Conservation (phyloP, 345 rosid genomes). For the Cardamine occulta region DNA sequence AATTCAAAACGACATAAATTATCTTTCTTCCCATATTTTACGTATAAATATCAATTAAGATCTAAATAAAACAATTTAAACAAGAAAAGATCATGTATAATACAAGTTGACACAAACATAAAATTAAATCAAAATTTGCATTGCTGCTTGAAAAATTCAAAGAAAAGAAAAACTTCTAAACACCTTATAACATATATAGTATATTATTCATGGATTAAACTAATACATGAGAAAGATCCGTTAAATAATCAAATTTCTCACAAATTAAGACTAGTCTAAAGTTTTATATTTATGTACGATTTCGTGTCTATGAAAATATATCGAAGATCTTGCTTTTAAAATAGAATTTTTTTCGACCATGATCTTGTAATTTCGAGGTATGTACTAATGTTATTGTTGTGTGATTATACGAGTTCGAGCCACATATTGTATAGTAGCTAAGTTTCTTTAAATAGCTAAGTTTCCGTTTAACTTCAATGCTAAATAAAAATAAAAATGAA, state of each 20-base stretch:
- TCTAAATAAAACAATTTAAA: too few relatives aligned
- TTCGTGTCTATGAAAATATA: not conserved
- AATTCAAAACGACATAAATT: not conserved
- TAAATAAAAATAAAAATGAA: too few relatives aligned
- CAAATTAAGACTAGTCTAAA: not conserved
- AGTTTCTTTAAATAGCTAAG: too few relatives aligned
- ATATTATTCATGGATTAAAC: not conserved
- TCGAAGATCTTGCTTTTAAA: not conserved
- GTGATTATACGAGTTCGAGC: too few relatives aligned
- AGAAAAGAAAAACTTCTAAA: not conserved
- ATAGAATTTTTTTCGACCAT: not conserved
- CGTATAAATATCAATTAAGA: too few relatives aligned
- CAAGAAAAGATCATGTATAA: not conserved
- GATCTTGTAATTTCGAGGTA: not conserved
- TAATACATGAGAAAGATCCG: not conserved
- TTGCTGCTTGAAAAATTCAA: not conserved
- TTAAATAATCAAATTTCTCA: not conserved
- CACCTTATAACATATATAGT: not conserved
- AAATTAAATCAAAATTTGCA: too few relatives aligned
- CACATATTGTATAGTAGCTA: not conserved
- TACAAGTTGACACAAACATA: not conserved
- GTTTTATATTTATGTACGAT: not conserved
- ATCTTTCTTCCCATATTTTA: not conserved
- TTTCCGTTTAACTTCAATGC: too few relatives aligned
- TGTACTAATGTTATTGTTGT: not conserved